Base-by-base conservation (phyloP, 768 basidiomycete species). In the Naganishia antarctica region DNA sequence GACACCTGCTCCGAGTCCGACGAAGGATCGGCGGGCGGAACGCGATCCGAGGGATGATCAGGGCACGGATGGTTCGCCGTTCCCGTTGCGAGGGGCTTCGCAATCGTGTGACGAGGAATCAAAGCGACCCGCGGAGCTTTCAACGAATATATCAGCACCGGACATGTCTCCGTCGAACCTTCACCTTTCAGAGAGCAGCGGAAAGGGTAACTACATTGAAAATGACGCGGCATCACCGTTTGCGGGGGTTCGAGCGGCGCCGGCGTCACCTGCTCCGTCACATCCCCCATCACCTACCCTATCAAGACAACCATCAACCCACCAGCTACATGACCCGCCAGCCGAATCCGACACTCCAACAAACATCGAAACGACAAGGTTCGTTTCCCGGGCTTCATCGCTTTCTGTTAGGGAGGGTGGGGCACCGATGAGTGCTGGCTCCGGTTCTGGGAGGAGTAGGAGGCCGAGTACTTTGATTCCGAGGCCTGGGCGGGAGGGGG, bases 391-490 rank as follows among this genome's bases (percentile, higher is more conserved):
- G 4, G 34, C 29, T 8, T n/a, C 50, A 3, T 51, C 50, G 6
- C 31, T 23, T 34, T 37, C 34, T 37, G 28, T 7, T 34, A 40
- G 13, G 21, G 37, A 16, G 5, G 12, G 23, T 26, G 21, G 34
- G 3, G 26, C 31, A 37, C 21, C 53, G 23, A 40, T 4, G 1
- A 40, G n/a, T 29, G 26, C 21, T 21, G 34, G 21, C 3, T 37
- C 48, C n/a, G n/a, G n/a, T 31, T 40, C 34, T 21, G 44, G 60
- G 57, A 21, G 65, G 28, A 43, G 44, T 9, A 46, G 65, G 32
- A 37, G 60, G 6, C 65, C 65, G 26, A 61, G 60, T n/a, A 66
- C 65, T 8, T 48, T 66, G 60, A 66, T 66, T 28, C 65, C 65
- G 16, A 32, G 23, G 16, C 65, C 65, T 4, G 65, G 65, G 16